These are phyloP conservation scores for Scedosporium aurantiacum DNA, from an alignment of 2,329 filamentous ascomycete genomes.

Conservation along the genomic window DNA sequence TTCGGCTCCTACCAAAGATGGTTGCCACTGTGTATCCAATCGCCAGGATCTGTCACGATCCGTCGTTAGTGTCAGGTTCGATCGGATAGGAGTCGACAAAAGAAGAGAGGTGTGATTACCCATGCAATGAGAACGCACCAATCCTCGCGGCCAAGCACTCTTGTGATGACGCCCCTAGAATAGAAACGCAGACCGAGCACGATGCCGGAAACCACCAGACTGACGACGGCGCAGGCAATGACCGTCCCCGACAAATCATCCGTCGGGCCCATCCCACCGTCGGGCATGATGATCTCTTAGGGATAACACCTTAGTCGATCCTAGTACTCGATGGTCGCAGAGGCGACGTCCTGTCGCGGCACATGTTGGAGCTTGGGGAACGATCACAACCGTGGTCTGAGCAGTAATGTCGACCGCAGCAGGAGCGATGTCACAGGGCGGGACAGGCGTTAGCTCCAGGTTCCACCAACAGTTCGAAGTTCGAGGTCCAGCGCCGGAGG, in stretches of 20 bases:
- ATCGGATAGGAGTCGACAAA: not conserved
- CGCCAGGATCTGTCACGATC: not conserved
- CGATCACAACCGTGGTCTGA: too few relatives aligned
- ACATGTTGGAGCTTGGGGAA: too few relatives aligned
- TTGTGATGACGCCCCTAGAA: conserved; percentile 3
- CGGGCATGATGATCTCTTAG: not conserved
- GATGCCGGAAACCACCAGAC: conserved; percentile 3
- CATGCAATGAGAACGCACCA: conserved; percentile 7
- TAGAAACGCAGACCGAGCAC: conserved; percentile 8
- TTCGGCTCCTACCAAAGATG: not conserved
- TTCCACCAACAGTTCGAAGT: too few relatives aligned
- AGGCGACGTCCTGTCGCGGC: too few relatives aligned
- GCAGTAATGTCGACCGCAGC: too few relatives aligned
- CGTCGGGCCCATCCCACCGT: not conserved
- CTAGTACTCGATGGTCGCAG: too few relatives aligned
- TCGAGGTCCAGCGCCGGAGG: too few relatives aligned
- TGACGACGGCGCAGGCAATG: conserved; percentile 5
- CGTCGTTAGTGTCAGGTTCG: not conserved
- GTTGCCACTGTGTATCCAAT: not conserved
- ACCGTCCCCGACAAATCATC: not conserved
- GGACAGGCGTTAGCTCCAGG: too few relatives aligned
- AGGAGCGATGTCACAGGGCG: too few relatives aligned
- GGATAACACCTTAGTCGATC: not conserved
- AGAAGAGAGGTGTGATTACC: not conserved
- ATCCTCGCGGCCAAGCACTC: conserved; percentile 8